A percentile compares a stretch with the other conserved stretches of the same genome.
Conservation (phyloP, 1,284 basidiomycete genomes). For the Coriolopsis trogii region DNA sequence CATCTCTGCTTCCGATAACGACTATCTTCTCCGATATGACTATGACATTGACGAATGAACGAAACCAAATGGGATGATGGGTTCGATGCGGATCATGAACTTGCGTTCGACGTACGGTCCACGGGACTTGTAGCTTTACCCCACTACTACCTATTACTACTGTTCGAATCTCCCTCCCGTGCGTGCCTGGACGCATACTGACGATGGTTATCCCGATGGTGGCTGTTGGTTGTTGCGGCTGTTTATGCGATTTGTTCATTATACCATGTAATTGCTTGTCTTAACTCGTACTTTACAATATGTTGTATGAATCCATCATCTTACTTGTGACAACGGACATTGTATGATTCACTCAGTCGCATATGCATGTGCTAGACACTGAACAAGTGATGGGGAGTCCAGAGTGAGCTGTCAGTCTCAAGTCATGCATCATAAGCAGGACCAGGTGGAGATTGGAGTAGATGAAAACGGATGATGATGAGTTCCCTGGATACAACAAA, state of each 20-base stretch:
- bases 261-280: conserved; percentile 19
- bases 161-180: too few species aligned
- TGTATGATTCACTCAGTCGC: too few species aligned
- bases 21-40: too few species aligned
- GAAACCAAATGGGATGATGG: conserved; percentile 2
- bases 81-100: not conserved
- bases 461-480: too few species aligned
- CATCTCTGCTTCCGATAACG: too few species aligned
- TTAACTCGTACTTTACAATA: conserved; percentile 4
- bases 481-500: not conserved
- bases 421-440: too few species aligned
- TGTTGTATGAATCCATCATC: conserved; percentile 21
- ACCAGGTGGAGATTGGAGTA: not conserved
- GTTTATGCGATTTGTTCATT: conserved; percentile 1
- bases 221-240: not conserved
- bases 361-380: not conserved
- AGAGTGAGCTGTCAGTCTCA: too few species aligned
- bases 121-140: conserved; percentile 4
- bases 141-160: too few species aligned
- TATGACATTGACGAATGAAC: conserved; percentile 1
- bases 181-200: too few species aligned
- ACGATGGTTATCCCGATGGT: conserved; percentile 1
- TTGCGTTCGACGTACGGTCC: not conserved
- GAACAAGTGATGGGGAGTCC: not conserved
- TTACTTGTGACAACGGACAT: too few species aligned